phyloP scores from a whole-genome alignment of 495 filamentous ascomycete genomes.

The Trypethelium eluteriae region DNA sequence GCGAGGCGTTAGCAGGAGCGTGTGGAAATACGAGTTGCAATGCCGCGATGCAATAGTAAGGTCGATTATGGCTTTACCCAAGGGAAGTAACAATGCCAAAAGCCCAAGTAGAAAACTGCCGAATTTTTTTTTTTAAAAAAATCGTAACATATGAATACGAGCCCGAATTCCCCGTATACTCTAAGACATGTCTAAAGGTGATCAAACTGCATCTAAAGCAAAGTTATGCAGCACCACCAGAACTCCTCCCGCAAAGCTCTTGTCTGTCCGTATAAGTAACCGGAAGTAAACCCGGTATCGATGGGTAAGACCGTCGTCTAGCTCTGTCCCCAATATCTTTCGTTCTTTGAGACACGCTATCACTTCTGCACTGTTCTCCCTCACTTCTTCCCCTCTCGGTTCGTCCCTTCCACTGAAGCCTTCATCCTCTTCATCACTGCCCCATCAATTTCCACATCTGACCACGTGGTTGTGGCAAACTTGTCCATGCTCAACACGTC shows the following conservation, averaged over 20 bases:
- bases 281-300: neutral
- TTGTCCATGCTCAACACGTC: conserved; percentile 14
- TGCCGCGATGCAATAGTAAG: too few species aligned
- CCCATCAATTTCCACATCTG: neutral
- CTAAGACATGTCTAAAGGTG: too few species aligned
- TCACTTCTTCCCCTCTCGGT: conserved; percentile 14
- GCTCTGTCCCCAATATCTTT: neutral
- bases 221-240: neutral
- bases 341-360: too few species aligned
- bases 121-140: too few species aligned
- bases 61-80: too few species aligned
- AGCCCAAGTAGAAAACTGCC: too few species aligned
- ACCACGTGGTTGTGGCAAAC: conserved; percentile 1
- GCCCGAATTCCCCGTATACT: too few species aligned
- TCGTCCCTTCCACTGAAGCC: neutral
- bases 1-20: neutral
- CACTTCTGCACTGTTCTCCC: neutral
- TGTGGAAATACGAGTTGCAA: neutral
- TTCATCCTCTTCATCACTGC: neutral
- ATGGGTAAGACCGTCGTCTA: neutral
- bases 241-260: neutral
- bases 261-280: neutral
- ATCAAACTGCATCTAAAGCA: neutral
- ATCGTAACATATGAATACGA: too few species aligned
- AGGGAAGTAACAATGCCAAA: too few species aligned